Base-by-base conservation (phyloP, 768 basidiomycete species). In the Pisolithus tinctorius region DNA sequence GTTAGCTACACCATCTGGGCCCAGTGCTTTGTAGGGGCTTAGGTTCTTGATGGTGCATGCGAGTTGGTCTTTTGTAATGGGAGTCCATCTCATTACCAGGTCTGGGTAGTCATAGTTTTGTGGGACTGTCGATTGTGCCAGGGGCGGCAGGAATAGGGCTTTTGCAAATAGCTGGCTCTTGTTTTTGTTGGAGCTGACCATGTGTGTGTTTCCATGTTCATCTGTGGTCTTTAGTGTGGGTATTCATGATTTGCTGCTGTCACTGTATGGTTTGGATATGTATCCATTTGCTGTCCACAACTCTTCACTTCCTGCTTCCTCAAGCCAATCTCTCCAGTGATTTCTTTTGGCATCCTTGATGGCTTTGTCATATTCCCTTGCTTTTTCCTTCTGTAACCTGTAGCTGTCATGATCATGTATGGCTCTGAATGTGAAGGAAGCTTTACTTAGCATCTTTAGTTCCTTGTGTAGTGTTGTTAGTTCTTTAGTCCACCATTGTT, bases 401-500 rank as follows among this genome's bases (percentile, higher is more conserved):
- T 68, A 65, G 0, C 49, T 27, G 0, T 62, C 64, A 59, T 72
- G 65, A 1, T 59, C 50, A 0, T 42, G 53, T 0, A 49, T 17
- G 0, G 39, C 43, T 29, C 59, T 51, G 36, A 49, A 47, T 0
- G 37, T 48, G 25, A 51, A 49, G 0, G 63, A 29, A 0, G 47
- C 23, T 0, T 52, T 31, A 2, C 57, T 52, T 14, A 65, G 34
- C 45, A 57, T 51, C 4, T 60, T 53, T 0, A 55, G 47, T 7
- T 57, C 34, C 9, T 48, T 55, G 11, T 59, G 60, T 27, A 58
- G 30, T 0, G 55, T 44, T 0, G 47, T 47, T 2, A 76, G 66
- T 0, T 68, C 67, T 14, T 53, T 45, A 10, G 49, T 60, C 67
- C 63, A 74, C 73, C 71, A 73, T 4, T 60, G 25, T 36, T 70